Evolutionary conservation across 768 basidiomycete species (phyloP).

Genomic region (Xerocomus spinulosus): DNA sequence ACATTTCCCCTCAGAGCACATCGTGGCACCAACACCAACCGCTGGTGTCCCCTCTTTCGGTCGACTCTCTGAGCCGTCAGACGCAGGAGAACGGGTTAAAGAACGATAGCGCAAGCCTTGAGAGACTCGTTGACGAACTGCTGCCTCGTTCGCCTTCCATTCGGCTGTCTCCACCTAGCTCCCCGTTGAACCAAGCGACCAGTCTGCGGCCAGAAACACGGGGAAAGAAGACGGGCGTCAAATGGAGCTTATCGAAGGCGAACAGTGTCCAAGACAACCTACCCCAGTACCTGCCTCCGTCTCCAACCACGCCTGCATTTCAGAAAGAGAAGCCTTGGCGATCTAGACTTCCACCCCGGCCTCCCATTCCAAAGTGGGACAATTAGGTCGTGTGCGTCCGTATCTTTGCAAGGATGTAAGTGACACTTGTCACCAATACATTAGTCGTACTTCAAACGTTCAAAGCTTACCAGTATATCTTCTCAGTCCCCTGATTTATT

Average conservation of each 20-base stretch:
- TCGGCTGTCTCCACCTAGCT: slow-evolving; percentile 17
- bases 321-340: slow-evolving; percentile 19
- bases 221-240: neutral
- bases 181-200: slow-evolving; percentile 2
- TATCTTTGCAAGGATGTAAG: neutral
- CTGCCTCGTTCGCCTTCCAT: slow-evolving; percentile 16
- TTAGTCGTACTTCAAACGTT: neutral
- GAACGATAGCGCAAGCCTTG: slow-evolving; percentile 8
- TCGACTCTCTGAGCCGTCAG: neutral
- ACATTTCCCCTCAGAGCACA: neutral
- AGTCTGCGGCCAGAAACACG: neutral
- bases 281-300: neutral
- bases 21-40: slow-evolving; percentile 17
- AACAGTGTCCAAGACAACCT: neutral
- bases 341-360: slow-evolving; percentile 26
- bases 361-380: slow-evolving; percentile 31
- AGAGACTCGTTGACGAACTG: slow-evolving; percentile 12
- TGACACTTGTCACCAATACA: neutral
- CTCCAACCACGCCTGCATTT: neutral
- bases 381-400: neutral
- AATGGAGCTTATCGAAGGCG: too few species aligned
- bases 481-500: too few species aligned
- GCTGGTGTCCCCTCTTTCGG: slow-evolving; percentile 4
- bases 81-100: neutral
- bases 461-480: too few species aligned